These are phyloP conservation scores for Astrocystis sublimbata DNA, from an alignment of 495 filamentous ascomycete species.

Conservation along the genomic window DNA sequence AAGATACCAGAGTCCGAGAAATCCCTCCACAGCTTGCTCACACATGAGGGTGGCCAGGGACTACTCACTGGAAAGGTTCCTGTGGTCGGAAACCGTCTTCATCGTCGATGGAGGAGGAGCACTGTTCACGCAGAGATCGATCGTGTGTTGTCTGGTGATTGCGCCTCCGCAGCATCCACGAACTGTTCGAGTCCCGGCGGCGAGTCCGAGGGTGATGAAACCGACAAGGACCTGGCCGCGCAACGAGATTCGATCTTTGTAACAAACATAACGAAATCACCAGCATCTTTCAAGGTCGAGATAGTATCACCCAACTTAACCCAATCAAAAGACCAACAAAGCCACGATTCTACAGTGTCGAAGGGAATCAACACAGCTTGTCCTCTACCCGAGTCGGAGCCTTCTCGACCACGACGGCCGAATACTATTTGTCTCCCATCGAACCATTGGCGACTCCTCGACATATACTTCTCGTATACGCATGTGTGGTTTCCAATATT, in stretches of 20 bases:
- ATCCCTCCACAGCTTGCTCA: slow-evolving; percentile 34
- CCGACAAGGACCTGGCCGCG: slow-evolving; percentile 31
- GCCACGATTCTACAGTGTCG: slow-evolving; percentile 25
- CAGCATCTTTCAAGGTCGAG: slow-evolving; percentile 19
- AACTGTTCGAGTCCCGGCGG: slow-evolving; percentile 34
- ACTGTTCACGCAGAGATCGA: slow-evolving; percentile 56
- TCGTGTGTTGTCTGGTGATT: slow-evolving; percentile 50
- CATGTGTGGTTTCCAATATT: slow-evolving; percentile 73
- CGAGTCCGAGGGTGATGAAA: slow-evolving; percentile 36
- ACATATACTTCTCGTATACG: slow-evolving; percentile 72
- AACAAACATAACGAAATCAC: background rate
- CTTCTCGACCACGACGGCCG: slow-evolving; percentile 18
- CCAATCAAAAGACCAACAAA: slow-evolving; percentile 36
- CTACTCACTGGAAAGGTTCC: slow-evolving; percentile 51
- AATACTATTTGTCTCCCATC: slow-evolving; percentile 52
- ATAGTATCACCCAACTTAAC: slow-evolving; percentile 32
- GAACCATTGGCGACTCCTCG: slow-evolving; percentile 64
- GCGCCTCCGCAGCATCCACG: slow-evolving; percentile 22
- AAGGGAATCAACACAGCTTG: background rate
- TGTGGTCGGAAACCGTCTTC: slow-evolving; percentile 52
- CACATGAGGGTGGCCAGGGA: slow-evolving; percentile 26
- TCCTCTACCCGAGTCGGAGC: slow-evolving; percentile 14
- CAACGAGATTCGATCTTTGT: background rate
- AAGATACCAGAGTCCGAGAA: slow-evolving; percentile 32
- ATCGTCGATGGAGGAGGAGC: slow-evolving; percentile 60